Conservation (phyloP, 139 green algal genomes). For the Micromonas pusilla region DNA sequence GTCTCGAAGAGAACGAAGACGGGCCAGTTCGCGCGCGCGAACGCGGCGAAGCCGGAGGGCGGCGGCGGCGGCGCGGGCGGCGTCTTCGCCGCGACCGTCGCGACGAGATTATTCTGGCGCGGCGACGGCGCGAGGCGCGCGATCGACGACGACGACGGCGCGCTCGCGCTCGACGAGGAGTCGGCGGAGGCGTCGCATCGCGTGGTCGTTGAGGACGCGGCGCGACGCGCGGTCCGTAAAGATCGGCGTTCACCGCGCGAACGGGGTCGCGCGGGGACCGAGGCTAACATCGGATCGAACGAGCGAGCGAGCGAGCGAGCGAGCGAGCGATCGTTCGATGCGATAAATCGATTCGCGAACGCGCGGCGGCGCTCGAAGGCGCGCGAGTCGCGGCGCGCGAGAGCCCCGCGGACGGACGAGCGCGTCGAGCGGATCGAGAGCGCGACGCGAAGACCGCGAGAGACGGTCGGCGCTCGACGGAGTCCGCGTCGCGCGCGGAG, state of each 20-base stretch:
- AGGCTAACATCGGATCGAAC: no score
- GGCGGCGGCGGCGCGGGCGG: no score
- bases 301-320: no score
- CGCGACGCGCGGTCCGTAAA: no score
- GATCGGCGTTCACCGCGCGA: no score
- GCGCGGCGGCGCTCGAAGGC: neutral
- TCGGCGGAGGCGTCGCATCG: no score
- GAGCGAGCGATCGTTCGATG: no score
- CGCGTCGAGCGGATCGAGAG: neutral
- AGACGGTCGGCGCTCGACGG: neutral
- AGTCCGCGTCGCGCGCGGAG: neutral
- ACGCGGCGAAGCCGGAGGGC: neutral
- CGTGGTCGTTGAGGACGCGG: no score
- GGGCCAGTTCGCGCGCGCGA: slow-evolving; percentile 7
- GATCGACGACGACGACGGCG: neutral
- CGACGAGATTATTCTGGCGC: neutral
- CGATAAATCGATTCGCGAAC: no score
- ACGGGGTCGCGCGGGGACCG: no score
- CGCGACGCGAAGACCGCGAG: neutral
- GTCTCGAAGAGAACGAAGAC: neutral
- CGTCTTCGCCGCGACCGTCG: neutral
- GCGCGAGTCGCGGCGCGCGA: neutral
- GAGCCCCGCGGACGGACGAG: neutral
- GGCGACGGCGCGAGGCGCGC: neutral
- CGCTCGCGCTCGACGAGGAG: no score